phyloP scores from a whole-genome alignment of 75 land plant genomes.

The Pinus taeda region DNA sequence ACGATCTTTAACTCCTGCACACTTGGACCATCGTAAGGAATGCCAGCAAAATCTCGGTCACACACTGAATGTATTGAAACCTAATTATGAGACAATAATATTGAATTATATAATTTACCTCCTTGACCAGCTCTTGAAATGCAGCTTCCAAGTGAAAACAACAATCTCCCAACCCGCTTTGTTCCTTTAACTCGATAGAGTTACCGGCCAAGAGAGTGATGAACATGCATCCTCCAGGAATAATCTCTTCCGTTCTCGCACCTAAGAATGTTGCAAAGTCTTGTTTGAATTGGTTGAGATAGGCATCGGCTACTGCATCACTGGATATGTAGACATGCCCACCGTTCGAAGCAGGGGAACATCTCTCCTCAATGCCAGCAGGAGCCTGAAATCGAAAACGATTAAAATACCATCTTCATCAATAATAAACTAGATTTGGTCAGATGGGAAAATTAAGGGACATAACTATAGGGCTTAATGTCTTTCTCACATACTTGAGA shows the following conservation, averaged over 20 bases:
- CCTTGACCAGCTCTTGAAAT: neutral
- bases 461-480: no score
- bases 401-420: no score
- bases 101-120: neutral
- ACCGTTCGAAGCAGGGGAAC: neutral
- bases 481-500: neutral
- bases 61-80: neutral
- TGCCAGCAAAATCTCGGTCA: neutral
- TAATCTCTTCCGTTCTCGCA: neutral
- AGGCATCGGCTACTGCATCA: neutral
- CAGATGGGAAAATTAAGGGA: no score
- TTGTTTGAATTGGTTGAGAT: no score
- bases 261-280: neutral
- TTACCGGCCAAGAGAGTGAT: neutral
- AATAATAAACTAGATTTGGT: no score
- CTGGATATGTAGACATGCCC: neutral
- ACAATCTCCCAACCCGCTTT: neutral
- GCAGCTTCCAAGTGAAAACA: neutral
- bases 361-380: neutral
- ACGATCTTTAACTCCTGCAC: neutral
- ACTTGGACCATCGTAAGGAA: neutral
- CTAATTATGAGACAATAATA: neutral
- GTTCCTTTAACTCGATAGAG: neutral
- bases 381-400: neutral
- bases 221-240: neutral